Base-by-base conservation (phyloP, 352 stramenopile genomes). In the Phytophthora vignae region DNA sequence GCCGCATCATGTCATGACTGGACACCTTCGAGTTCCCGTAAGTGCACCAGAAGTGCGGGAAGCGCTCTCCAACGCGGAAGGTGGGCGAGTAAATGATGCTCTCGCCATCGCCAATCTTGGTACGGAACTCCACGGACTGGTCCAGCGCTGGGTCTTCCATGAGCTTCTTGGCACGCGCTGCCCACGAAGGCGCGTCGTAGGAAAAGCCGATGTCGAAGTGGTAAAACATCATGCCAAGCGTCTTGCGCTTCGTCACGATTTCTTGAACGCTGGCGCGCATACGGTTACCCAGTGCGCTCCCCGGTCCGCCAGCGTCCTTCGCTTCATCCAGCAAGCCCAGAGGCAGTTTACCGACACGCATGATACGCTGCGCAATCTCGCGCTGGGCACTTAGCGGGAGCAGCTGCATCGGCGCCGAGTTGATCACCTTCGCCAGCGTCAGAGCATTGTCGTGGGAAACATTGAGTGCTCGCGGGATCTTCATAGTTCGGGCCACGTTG, bases 401-500 rank as follows among this genome's bases (percentile, higher is more conserved):
- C 14, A 82, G 71, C 65, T 90, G 82, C 73, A 94, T 75, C 7
- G 84, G 79, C 29, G 81, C 69, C 8, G 87, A 84, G 70, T 96
- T 94, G 8, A 93, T 78, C 19, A 92, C 31, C 17, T 67, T 72
- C 10, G 76, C 59, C 19, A 96, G 67, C 15, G 83, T 67, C 69
- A 92, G 84, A 15, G 90, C 90, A 56, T 90, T 90, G 61, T 88
- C 78, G 67, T 96, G 85, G 55, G 90, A 93, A n/a, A 96, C 79
- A 44, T 94, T 91, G 33, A 96, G 81, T 17, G 88, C 88, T 42
- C 67, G 84, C 19, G 90, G 86, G 53, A 96, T 82, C 52, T 92
- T 93, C 85, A 97, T 94, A 19, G 86, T 96, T 36, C 91, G 88
- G 74, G 87, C 85, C 22, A 96, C 87, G 66, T 97, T 97, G 25